Conservation (phyloP, 1,284 basidiomycete genomes). For the Malassezia dermatis region DNA sequence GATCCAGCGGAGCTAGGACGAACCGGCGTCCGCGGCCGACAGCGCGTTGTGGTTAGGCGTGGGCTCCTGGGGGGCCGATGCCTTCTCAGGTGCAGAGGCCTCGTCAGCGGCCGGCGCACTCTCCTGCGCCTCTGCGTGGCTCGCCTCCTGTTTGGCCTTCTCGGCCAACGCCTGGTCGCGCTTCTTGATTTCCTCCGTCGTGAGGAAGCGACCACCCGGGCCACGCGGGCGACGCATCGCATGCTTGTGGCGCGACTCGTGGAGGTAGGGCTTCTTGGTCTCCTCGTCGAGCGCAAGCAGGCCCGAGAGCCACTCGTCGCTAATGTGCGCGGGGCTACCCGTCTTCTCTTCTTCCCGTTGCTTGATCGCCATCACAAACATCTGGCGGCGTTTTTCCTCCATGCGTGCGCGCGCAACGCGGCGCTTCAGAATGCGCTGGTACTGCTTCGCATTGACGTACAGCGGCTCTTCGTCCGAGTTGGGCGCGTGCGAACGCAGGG, state of each 20-base stretch:
- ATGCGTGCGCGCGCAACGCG: conserved; percentile 34
- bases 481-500: conserved; percentile 14
- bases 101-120: neutral
- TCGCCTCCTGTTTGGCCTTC: conserved; percentile 5
- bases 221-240: conserved; percentile 92
- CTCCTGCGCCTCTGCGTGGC: neutral
- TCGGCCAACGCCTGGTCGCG: conserved; percentile 48
- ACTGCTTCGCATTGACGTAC: conserved; percentile 46
- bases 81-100: neutral
- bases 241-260: conserved; percentile 93
- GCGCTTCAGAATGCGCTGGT: conserved; percentile 43
- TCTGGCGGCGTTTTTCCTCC: conserved; percentile 36
- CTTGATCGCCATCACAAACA: conserved; percentile 26
- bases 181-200: conserved; percentile 70
- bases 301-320: conserved; percentile 12
- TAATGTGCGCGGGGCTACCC: conserved; percentile 10
- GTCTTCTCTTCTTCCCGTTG: conserved; percentile 24
- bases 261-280: conserved; percentile 73
- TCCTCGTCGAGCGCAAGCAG: conserved; percentile 27
- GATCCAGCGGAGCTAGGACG: neutral
- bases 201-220: conserved; percentile 90
- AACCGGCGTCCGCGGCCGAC: neutral
- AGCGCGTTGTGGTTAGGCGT: neutral
- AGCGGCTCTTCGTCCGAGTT: conserved; percentile 39
- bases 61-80: neutral